Evolutionary conservation across 2,329 filamentous ascomycete species (phyloP), one percentile per base, ranked within the genome.

Genomic region (Pyricularia sp.): DNA sequence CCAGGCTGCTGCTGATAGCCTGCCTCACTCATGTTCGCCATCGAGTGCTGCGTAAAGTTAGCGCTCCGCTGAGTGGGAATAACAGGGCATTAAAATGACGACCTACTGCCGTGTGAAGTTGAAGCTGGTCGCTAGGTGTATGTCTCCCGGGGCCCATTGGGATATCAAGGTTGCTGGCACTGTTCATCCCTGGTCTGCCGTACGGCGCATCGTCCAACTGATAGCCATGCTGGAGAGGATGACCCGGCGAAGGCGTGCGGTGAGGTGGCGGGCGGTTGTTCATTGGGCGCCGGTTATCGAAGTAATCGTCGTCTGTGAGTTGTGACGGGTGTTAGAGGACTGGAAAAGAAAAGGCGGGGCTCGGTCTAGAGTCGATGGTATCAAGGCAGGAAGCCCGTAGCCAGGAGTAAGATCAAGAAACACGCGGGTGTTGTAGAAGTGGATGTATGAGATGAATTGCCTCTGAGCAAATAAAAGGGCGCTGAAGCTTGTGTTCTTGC

Each of bases 91-190:
- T 33, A 6, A 16, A 33, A 24, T 12, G 10, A n/a, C 28, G 31
- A 83, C 88, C 80, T 76, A 93, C 90, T 65, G 93, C 93, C 62
- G 91, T 90, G 75, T 97, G 93, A 68, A 93, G 82, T 66, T 89
- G 86, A 63, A 97, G 79, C 65, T 88, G 83, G 76, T 97, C 93
- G 71, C 86, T 87, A 0, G 88, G 85, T 24, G 85, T 87, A 66
- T 77, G 80, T 68, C 75, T 75, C 62, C 75, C 74, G 65, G 83
- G 82, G 4, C 84, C 86, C 76, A 84, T 82, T 66, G 88, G 89
- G 73, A 91, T 90, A 69, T 90, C 84, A 63, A 93, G 78, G 67
- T 86, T 86, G 62, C 73, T 74, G 65, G 73, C 67, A 67, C 86
- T 86, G 61, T 73, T 74, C 66, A 73, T 67, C 67, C 80, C 73